Evolutionary conservation across 495 filamentous ascomycete genomes (phyloP).

Genomic region (Penicillium riverlandense): DNA sequence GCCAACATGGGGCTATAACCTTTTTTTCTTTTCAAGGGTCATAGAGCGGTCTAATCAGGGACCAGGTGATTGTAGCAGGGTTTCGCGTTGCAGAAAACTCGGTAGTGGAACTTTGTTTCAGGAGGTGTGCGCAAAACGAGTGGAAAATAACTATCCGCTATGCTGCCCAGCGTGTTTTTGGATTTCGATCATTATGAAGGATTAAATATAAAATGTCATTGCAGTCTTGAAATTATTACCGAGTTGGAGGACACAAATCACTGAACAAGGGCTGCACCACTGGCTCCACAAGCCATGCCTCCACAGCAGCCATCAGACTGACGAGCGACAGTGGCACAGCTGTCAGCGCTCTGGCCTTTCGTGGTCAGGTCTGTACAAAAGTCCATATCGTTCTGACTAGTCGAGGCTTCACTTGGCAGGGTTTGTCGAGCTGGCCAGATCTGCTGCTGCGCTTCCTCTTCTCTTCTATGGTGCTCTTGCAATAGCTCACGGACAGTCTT

Average conservation of each 20-base stretch:
- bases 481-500: conserved; percentile 32
- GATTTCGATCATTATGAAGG: too few species aligned
- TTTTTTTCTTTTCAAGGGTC: too few species aligned
- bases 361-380: conserved; percentile 29
- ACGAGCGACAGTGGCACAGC: conserved; percentile 1
- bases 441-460: conserved; percentile 30
- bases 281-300: conserved; percentile 10
- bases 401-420: conserved; percentile 18
- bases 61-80: too few species aligned
- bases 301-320: conserved; percentile 17
- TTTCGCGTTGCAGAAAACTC: too few species aligned
- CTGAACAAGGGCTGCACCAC: conserved; percentile 11
- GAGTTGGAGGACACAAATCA: neutral
- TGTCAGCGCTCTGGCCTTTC: conserved; percentile 3
- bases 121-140: too few species aligned
- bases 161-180: too few species aligned
- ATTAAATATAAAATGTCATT: too few species aligned
- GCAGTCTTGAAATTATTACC: too few species aligned
- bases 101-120: too few species aligned
- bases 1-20: too few species aligned
- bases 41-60: too few species aligned
- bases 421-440: conserved; percentile 44
- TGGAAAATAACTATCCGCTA: too few species aligned
- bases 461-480: conserved; percentile 27
- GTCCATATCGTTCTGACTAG: conserved; percentile 29